These are phyloP conservation scores for Boletus sp. DNA, from an alignment of 768 basidiomycete species.

Conservation along the genomic window DNA sequence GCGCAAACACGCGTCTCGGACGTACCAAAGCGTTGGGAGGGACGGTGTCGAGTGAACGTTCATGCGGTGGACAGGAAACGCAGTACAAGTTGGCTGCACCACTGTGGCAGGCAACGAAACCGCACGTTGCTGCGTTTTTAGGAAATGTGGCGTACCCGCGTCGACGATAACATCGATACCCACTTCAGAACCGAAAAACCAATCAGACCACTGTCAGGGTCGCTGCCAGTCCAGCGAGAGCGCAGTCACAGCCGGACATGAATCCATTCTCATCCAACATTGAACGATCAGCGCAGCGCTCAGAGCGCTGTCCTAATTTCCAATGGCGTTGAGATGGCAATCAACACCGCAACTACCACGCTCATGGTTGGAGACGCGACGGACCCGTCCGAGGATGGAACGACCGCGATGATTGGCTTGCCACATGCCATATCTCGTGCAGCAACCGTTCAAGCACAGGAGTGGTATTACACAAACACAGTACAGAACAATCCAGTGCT, in stretches of 20 bases:
- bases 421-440: not conserved
- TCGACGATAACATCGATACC: conserved; percentile 2
- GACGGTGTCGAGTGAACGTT: not conserved
- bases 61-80: conserved; percentile 22
- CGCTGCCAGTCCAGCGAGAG: not conserved
- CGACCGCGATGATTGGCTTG: too few relatives aligned
- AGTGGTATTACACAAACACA: not conserved
- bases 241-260: not conserved
- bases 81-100: not conserved
- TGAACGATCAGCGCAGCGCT: not conserved
- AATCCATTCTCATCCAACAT: not conserved
- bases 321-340: not conserved
- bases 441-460: not conserved
- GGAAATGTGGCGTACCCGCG: conserved; percentile 22
- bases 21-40: conserved; percentile 6
- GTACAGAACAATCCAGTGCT: not conserved
- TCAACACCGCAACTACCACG: not conserved
- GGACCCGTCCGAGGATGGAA: too few relatives aligned
- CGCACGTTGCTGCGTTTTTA: conserved; percentile 13
- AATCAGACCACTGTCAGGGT: not conserved
- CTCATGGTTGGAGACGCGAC: too few relatives aligned
- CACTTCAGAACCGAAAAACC: not conserved
- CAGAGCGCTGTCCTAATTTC: not conserved
- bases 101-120: not conserved
- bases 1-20: conserved; percentile 5